Evolutionary conservation across 345 rosid species (phyloP), one percentile per base, ranked within the genome.

Genomic region (Cardamine resedifolia): DNA sequence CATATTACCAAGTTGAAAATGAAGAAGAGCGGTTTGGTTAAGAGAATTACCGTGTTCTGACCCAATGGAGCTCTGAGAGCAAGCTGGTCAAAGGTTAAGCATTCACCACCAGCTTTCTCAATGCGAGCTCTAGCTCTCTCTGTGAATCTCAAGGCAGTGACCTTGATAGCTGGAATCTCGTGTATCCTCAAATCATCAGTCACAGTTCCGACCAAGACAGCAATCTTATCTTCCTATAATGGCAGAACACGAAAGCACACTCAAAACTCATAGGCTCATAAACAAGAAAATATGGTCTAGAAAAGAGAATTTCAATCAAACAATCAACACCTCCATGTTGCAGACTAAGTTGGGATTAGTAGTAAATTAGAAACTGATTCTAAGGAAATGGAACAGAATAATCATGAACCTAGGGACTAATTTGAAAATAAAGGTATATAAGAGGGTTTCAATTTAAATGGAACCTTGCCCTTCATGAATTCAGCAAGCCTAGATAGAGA

Each of bases 81-180:
- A 28, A 95, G 96, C 82, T 95, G 97, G 34, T 92, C 99, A 69
- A 96, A 92, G 26, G 99, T 96, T 59, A 90, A 74, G 81, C 99
- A 96, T 78, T 96, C 97, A 43, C 99, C 97, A 6, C 99, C 99
- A 8, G 98, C 98, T 81, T 90, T 90, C 86, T 87, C 98, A 41
- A 96, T 96, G 75, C 98, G 84, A 26, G 96, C 98, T 50, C 98
- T 88, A 0, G 89, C 96, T 4, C 92, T 90, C 78, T 96, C 97
- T 0, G 96, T 90, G 68, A 96, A 92, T 78, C 90, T 87, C 86
- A 96, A 77, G 58, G 98, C 98, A 10, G 91, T 83, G 6, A 92
- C 83, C 71, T 90, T 96, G 66, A 96, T 31, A 4, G 96, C 83
- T 0, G 98, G 99, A 15, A 92, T 90, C 36, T 92, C 99, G 33